Evolutionary conservation across 2,329 filamentous ascomycete species (phyloP), one percentile per base, ranked within the genome.

Genomic region (Clarireedia hainanense): DNA sequence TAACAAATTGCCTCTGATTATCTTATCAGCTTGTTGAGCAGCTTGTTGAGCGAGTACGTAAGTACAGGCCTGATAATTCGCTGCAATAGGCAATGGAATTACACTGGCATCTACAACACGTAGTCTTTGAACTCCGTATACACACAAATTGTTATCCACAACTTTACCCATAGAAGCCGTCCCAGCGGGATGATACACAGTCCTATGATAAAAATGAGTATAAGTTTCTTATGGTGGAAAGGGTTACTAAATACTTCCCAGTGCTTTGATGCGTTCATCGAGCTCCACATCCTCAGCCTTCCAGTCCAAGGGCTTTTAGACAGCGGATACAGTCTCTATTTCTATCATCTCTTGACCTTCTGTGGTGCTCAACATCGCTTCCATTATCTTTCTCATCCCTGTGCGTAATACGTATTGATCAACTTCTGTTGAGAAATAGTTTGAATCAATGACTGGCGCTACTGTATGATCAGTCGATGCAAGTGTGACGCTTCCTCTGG

Each of bases 401-500:
- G 20, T 17, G 12, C 53, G 53, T 10, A 56, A 17, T 5, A 46
- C 26, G 5, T 34, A 42, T 20, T 26, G 39, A 46, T 51, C 53
- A 15, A 39, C 39, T 27, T 51, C 39, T 1, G 53, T 51, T 20
- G 47, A 42, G 14, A 23, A 47, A 23, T 43, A 56, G 17, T 56
- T 51, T 4, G 23, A 36, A 15, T 56, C 47, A 26, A 51, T 56
- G 27, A 60, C 27, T 26, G 26, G 53, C 23, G 53, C n/a, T 23
- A 3, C 39, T 2, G 15, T 34, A 4, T 47, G 53, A 20, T 55
- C 37, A 43, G 14, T 51, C 1, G 47, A 51, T 34, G 37, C 36
- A 17, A 55, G 7, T 14, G 5, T 55, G 24, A 51, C 17, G n/a
- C 6, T 46, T 23, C 58, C 59, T 36, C 59, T 40, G 17, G 57